phyloP scores from a whole-genome alignment of 352 stramenopile species.

The Phytophthora rubi region DNA sequence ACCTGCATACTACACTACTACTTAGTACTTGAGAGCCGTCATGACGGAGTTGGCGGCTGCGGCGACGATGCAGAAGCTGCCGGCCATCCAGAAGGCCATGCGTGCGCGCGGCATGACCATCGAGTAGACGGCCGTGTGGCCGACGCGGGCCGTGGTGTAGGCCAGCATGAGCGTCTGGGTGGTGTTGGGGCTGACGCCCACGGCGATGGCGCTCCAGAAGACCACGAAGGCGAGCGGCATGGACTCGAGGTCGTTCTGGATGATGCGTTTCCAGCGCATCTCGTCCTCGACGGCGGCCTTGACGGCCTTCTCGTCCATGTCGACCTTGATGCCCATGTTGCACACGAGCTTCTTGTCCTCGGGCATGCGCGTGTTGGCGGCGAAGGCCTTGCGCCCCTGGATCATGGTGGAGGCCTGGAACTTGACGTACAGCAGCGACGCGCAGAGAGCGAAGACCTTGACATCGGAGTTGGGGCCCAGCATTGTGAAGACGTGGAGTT shows the following conservation, averaged over 20 bases:
- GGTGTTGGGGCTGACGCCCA: constrained; percentile 40
- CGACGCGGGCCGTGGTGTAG: constrained; percentile 49
- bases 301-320: constrained; percentile 39
- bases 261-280: constrained; percentile 64
- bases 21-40: neutral
- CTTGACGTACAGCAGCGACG: constrained; percentile 64
- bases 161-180: constrained; percentile 40
- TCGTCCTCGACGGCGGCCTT: constrained; percentile 38
- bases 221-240: constrained; percentile 60
- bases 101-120: constrained; percentile 36
- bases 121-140: constrained; percentile 55
- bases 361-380: constrained; percentile 46
- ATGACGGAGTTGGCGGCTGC: constrained; percentile 8
- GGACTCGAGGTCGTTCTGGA: constrained; percentile 67
- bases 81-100: constrained; percentile 40
- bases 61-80: constrained; percentile 33
- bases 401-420: constrained; percentile 57
- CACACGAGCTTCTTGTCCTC: constrained; percentile 51
- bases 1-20: neutral
- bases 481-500: constrained; percentile 11
- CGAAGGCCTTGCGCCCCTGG: constrained; percentile 52
- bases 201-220: constrained; percentile 47
- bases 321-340: constrained; percentile 29
- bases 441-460: constrained; percentile 50
- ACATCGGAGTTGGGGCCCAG: constrained; percentile 23